Conservation (phyloP, 208 protist species). For the Crithidia bombi region DNA sequence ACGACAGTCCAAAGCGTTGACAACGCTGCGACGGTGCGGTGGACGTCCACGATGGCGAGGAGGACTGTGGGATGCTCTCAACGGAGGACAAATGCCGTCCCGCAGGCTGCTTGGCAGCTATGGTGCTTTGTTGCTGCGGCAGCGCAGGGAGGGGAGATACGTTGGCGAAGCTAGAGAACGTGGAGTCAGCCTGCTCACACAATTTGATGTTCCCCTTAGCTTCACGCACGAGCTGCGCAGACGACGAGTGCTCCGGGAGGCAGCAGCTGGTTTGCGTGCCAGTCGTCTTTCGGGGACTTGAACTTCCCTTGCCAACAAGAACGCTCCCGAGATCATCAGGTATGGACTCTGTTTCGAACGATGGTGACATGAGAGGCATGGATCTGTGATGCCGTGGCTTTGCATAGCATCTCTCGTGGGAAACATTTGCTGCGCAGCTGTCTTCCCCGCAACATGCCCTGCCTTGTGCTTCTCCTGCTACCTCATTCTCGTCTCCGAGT, state of each 20-base stretch:
- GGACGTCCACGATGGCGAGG: neutral
- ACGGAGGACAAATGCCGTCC: neutral
- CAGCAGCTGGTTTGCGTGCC: constrained; percentile 6
- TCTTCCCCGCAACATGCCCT: too few relatives aligned
- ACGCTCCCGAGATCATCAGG: neutral
- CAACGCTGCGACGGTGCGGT: neutral
- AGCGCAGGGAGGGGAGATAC: neutral
- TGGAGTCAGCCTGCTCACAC: neutral
- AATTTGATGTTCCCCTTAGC: neutral
- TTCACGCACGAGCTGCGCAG: neutral
- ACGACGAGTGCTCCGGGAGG: too few relatives aligned
- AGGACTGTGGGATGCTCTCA: neutral
- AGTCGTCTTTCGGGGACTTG: neutral
- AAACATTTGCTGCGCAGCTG: too few relatives aligned
- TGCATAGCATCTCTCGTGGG: neutral
- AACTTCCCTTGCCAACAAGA: neutral
- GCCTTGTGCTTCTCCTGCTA: too few relatives aligned
- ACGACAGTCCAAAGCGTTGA: constrained; percentile 12
- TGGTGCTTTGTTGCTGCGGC: neutral
- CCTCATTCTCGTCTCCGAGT: neutral
- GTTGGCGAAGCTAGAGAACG: neutral
- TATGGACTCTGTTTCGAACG: neutral
- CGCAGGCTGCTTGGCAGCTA: neutral
- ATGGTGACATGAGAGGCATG: constrained; percentile 8
- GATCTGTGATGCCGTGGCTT: neutral